phyloP scores from a whole-genome alignment of 768 basidiomycete genomes.

The Lepiota venenata region DNA sequence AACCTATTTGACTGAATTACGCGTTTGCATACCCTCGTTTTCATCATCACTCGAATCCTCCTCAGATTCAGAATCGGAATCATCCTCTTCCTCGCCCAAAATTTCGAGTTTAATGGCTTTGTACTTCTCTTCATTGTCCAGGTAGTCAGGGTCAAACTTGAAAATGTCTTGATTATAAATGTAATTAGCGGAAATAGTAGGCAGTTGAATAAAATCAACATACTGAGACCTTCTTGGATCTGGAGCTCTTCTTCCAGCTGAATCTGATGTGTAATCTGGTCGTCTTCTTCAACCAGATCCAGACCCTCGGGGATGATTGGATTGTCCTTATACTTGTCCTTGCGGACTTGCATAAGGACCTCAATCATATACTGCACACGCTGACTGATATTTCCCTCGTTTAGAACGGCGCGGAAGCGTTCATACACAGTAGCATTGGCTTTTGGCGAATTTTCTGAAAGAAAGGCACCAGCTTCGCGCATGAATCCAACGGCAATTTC shows the following conservation, averaged over 20 bases:
- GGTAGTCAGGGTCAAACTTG: conserved; percentile 86
- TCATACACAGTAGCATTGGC: conserved; percentile 95
- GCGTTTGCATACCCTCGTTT: conserved; percentile 42
- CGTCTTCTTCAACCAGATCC: conserved; percentile 96
- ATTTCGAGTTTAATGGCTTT: conserved; percentile 90
- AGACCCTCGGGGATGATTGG: conserved; percentile 91
- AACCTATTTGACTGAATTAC: not conserved
- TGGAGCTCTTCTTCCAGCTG: conserved; percentile 91
- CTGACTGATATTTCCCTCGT: conserved; percentile 93
- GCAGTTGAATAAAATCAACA: conserved; percentile 27
- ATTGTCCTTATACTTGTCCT: conserved; percentile 99
- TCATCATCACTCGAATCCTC: conserved; percentile 68
- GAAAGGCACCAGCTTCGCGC: conserved; percentile 94
- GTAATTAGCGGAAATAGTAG: conserved; percentile 9
- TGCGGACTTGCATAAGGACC: conserved; percentile 97
- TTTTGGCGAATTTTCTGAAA: conserved; percentile 90
- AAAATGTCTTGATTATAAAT: conserved; percentile 70
- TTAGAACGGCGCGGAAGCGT: conserved; percentile 93
- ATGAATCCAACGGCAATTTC: conserved; percentile 98
- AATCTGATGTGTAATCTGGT: conserved; percentile 94
- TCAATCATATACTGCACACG: conserved; percentile 99
- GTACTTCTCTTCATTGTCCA: conserved; percentile 94
- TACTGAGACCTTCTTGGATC: conserved; percentile 92
- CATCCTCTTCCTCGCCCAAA: conserved; percentile 74
- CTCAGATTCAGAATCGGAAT: conserved; percentile 61